A percentile compares a stretch with the other conserved stretches of the same genome.
phyloP scores from a whole-genome alignment of 2,329 filamentous ascomycete genomes.

The Fonsecaea multimorphosa region DNA sequence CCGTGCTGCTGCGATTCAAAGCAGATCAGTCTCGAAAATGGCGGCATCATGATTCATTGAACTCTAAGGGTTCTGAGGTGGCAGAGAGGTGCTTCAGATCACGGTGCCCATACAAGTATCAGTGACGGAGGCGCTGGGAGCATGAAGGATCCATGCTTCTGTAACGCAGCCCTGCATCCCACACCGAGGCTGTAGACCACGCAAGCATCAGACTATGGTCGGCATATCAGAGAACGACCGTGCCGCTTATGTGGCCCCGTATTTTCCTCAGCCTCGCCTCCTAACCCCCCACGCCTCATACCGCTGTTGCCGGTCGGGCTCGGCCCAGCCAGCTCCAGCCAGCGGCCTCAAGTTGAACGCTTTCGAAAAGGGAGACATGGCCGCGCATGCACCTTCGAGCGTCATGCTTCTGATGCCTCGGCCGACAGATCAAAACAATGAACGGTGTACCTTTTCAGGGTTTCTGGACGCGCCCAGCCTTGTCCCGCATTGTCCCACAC shows the following conservation, averaged over 20 bases:
- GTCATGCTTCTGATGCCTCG: too few relatives aligned
- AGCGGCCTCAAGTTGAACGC: too few relatives aligned
- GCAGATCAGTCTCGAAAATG: constrained; percentile 7
- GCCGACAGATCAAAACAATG: too few relatives aligned
- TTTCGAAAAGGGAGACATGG: too few relatives aligned
- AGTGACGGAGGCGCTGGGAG: neutral
- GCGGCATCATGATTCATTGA: neutral
- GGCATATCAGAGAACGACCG: neutral
- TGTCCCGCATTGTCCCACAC: too few relatives aligned
- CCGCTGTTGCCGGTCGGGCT: too few relatives aligned
- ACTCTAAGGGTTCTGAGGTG: neutral
- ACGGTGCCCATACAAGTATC: neutral
- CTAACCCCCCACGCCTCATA: too few relatives aligned
- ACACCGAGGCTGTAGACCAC: neutral
- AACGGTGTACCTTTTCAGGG: too few relatives aligned
- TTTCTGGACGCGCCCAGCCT: too few relatives aligned
- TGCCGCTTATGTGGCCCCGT: neutral
- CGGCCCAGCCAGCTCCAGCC: too few relatives aligned
- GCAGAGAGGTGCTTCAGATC: neutral
- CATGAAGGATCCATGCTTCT: neutral
- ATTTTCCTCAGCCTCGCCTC: neutral
- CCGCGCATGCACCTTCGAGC: too few relatives aligned
- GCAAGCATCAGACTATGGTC: neutral
- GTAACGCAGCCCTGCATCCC: neutral
- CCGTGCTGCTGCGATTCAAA: neutral